Conservation (phyloP, 2,329 filamentous ascomycete species). For the Nemania diffusa region DNA sequence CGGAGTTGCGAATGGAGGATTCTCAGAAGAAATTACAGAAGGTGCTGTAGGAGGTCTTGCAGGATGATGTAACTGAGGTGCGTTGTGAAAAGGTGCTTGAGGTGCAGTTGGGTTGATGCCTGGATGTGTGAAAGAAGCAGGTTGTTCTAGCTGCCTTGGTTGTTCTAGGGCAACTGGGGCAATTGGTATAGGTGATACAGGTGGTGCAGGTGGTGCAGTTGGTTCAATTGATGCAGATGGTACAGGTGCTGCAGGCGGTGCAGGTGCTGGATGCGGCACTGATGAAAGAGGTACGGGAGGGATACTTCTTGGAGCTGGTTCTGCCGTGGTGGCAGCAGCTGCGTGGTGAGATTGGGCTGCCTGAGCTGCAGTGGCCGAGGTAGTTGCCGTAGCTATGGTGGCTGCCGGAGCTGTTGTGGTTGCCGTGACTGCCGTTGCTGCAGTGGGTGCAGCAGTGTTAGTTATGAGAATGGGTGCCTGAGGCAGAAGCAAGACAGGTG, state of each 20-base stretch:
- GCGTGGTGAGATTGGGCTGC: background rate
- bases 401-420: background rate
- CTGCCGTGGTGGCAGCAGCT: background rate
- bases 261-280: too few relatives aligned
- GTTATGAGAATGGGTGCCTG: background rate
- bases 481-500: background rate
- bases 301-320: background rate
- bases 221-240: too few relatives aligned
- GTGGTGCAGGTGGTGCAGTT: background rate
- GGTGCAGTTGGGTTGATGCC: background rate
- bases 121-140: background rate
- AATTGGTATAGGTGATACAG: background rate
- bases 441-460: background rate
- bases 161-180: background rate
- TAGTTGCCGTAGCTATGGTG: background rate
- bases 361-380: background rate
- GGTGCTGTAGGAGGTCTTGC: background rate
- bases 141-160: background rate
- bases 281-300: background rate
- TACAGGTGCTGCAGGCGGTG: background rate
- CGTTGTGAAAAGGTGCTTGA: background rate
- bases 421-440: background rate
- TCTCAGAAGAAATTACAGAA: background rate
- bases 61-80: slow-evolving; percentile 1
- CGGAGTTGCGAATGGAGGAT: background rate